A percentile compares a stretch with the other conserved stretches of the same genome.
phyloP scores from a whole-genome alignment of 257 asterid species.

The Plantago elongata region DNA sequence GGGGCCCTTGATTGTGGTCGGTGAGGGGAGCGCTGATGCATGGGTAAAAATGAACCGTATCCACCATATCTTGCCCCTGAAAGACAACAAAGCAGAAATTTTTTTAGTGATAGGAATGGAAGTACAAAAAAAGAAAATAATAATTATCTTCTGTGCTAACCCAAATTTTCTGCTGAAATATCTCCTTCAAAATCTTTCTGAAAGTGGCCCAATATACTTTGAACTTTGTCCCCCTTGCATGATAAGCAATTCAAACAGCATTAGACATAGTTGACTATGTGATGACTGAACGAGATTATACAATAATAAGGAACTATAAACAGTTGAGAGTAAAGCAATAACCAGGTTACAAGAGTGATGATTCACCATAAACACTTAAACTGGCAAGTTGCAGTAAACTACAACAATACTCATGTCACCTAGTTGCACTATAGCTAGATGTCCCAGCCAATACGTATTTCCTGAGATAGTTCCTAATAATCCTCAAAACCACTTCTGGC shows the following conservation, averaged over 20 bases:
- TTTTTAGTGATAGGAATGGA: constrained; percentile 18
- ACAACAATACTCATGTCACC: constrained; percentile 13
- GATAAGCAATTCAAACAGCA: constrained; percentile 20
- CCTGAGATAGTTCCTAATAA: not conserved
- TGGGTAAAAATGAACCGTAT: constrained; percentile 86
- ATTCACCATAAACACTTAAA: constrained; percentile 2
- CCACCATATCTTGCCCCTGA: constrained; percentile 91
- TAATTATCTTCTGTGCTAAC: constrained; percentile 25
- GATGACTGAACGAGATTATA: constrained; percentile 11
- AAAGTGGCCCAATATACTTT: constrained; percentile 79
- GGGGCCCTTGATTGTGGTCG: constrained; percentile 61
- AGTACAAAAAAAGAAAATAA: constrained; percentile 6
- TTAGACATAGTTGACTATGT: constrained; percentile 12
- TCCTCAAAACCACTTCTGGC: too few species aligned
- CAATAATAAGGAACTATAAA: constrained; percentile 4
- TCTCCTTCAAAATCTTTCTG: constrained; percentile 96
- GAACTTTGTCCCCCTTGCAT: constrained; percentile 71
- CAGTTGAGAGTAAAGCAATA: constrained; percentile 5
- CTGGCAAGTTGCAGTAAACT: not conserved
- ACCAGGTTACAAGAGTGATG: constrained; percentile 9
- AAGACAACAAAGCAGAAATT: constrained; percentile 22
- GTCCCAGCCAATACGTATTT: not conserved
- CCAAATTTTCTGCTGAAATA: constrained; percentile 71
- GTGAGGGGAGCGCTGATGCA: constrained; percentile 71
- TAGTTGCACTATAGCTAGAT: constrained; percentile 4